Evolutionary conservation across 2,329 filamentous ascomycete species (phyloP).

Genomic region (Fusarium acutatum): DNA sequence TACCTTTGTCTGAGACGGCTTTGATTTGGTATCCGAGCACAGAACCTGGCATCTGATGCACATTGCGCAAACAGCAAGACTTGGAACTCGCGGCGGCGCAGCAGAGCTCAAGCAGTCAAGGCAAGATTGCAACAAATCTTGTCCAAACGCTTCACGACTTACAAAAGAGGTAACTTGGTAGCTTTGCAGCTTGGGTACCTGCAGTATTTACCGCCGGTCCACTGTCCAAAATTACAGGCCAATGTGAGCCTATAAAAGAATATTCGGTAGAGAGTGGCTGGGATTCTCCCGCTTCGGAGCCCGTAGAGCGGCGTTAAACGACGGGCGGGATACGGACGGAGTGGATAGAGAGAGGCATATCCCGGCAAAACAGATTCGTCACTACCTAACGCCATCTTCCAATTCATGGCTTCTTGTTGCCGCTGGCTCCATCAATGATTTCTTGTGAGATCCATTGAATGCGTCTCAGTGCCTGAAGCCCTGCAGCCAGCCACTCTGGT

Average conservation of each 20-base stretch:
- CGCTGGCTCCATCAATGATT: conserved; percentile 16
- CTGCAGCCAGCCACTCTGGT: conserved; percentile 4
- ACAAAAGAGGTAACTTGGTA: neutral
- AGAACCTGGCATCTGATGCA: neutral
- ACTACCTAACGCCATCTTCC: conserved; percentile 33
- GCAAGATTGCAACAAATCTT: neutral
- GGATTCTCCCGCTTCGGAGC: conserved; percentile 18
- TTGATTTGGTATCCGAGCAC: conserved; percentile 10
- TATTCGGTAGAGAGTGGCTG: conserved; percentile 26
- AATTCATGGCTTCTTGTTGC: conserved; percentile 13
- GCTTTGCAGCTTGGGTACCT: conserved; percentile 8
- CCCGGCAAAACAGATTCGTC: conserved; percentile 28
- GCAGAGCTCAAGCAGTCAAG: neutral
- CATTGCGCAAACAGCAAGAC: neutral
- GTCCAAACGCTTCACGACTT: neutral
- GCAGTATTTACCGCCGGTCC: conserved; percentile 24
- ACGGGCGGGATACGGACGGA: neutral
- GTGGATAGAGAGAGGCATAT: conserved; percentile 17
- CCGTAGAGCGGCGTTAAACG: conserved; percentile 21
- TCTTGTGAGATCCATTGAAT: conserved; percentile 6
- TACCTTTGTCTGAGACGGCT: conserved; percentile 10
- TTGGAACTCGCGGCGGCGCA: conserved; percentile 5
- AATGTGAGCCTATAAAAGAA: conserved; percentile 11
- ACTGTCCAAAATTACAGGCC: neutral
- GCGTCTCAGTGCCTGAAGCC: conserved; percentile 1